Evolutionary conservation across 306 rosid genomes (phyloP).

Genomic region (Parietaria judaica): DNA sequence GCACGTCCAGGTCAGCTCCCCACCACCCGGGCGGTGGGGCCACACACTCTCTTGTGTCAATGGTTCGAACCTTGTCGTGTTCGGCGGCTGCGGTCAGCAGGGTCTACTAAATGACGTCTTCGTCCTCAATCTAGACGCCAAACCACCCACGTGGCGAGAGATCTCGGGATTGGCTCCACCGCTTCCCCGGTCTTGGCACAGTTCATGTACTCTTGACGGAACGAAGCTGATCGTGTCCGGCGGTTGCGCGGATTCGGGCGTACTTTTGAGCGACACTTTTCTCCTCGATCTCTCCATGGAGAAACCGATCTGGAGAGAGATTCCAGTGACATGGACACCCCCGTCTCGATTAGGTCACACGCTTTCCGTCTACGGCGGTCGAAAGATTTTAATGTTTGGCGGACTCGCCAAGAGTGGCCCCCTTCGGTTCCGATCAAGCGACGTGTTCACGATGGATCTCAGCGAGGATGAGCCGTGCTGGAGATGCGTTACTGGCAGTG

Average conservation of each 20-base stretch:
- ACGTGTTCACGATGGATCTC: conserved; percentile 91
- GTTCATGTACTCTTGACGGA: conserved; percentile 98
- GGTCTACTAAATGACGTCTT: conserved; percentile 98
- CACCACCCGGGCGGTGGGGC: conserved; percentile 99
- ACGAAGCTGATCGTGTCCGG: conserved; percentile 98
- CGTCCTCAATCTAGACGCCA: conserved; percentile 85
- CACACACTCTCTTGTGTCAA: conserved; percentile 96
- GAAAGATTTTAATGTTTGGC: conserved; percentile 97
- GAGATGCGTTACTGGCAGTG: conserved; percentile 95
- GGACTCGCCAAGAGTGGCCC: conserved; percentile 99
- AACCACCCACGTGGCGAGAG: conserved; percentile 98
- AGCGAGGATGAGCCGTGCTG: conserved; percentile 97
- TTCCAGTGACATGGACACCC: conserved; percentile 95
- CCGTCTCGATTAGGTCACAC: conserved; percentile 98
- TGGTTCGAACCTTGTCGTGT: conserved; percentile 89
- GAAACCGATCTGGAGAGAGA: conserved; percentile 94
- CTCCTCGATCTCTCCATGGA: conserved; percentile 98
- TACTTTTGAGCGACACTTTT: conserved; percentile 90
- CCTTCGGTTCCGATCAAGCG: conserved; percentile 88
- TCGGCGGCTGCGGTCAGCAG: conserved; percentile 98
- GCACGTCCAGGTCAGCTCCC: conserved; percentile 95
- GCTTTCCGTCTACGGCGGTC: conserved; percentile 90
- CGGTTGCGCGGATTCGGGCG: conserved; percentile 99
- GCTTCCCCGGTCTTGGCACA: conserved; percentile 98
- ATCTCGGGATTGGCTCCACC: conserved; percentile 99